phyloP scores from a whole-genome alignment of 495 filamentous ascomycete species.

The Xylaria longipes region DNA sequence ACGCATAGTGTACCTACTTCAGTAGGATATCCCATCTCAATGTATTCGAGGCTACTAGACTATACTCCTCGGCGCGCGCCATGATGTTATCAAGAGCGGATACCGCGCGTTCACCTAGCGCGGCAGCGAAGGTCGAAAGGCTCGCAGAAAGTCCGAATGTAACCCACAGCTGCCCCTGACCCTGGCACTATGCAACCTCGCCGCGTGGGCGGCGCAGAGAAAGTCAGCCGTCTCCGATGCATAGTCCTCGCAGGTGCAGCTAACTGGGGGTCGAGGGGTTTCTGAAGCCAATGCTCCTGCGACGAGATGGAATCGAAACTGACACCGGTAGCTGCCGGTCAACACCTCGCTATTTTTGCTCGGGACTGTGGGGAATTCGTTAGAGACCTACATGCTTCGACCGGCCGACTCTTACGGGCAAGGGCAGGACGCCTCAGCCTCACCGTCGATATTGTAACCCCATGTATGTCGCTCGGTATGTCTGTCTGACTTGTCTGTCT shows the following conservation, averaged over 20 bases:
- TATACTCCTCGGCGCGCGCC: not conserved
- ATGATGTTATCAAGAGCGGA: conserved; percentile 14
- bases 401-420: conserved; percentile 1
- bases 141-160: conserved; percentile 21
- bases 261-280: not conserved
- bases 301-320: not conserved
- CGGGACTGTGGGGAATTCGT: not conserved
- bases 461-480: conserved; percentile 2
- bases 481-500: conserved; percentile 4
- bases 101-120: not conserved
- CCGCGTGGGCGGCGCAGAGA: conserved; percentile 28
- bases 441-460: conserved; percentile 27
- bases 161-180: conserved; percentile 20
- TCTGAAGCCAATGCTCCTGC: not conserved
- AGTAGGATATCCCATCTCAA: not conserved
- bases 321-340: not conserved
- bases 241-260: conserved; percentile 25
- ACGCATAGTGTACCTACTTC: not conserved
- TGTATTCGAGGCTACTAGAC: not conserved
- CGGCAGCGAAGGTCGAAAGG: not conserved
- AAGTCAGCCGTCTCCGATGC: conserved; percentile 18
- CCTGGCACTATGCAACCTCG: conserved; percentile 25
- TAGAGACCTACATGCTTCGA: conserved; percentile 1
- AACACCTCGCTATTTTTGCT: not conserved
- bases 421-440: conserved; percentile 5